Conservation (phyloP, 2,329 filamentous ascomycete species). For the Coniosporium tulheliwenetii region DNA sequence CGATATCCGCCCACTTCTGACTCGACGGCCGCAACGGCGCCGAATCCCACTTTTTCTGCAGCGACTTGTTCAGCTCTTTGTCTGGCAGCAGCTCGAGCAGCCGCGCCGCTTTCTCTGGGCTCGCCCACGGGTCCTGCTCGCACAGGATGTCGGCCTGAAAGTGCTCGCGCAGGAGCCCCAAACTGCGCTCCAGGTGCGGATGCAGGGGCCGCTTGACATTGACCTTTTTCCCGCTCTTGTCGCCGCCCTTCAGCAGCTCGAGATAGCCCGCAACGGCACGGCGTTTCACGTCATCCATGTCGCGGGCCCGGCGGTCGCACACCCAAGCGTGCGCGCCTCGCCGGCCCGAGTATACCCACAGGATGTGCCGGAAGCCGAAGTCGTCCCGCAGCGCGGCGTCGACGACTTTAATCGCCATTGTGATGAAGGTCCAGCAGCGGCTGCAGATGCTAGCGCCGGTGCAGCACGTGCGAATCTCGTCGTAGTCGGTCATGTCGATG, state of each 20-base stretch:
- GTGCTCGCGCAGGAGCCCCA: constrained; percentile 68
- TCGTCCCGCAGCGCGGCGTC: constrained; percentile 79
- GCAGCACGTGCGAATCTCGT: constrained; percentile 91
- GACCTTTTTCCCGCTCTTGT: constrained; percentile 74
- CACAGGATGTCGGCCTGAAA: constrained; percentile 72
- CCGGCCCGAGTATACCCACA: constrained; percentile 97
- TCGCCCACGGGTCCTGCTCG: constrained; percentile 74
- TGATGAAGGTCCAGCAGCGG: constrained; percentile 95
- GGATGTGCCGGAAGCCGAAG: constrained; percentile 90
- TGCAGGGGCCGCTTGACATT: constrained; percentile 76
- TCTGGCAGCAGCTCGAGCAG: constrained; percentile 80
- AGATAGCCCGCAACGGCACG: constrained; percentile 78
- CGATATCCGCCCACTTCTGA: constrained; percentile 90
- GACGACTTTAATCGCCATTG: constrained; percentile 91
- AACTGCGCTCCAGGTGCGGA: constrained; percentile 75
- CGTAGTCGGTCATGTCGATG: constrained; percentile 98
- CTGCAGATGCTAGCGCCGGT: constrained; percentile 82
- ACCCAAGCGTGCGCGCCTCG: constrained; percentile 97
- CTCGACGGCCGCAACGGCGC: constrained; percentile 60
- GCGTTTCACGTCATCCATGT: constrained; percentile 72
- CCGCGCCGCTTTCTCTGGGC: constrained; percentile 53
- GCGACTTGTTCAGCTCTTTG: constrained; percentile 55
- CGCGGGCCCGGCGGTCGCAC: constrained; percentile 74
- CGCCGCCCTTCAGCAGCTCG: constrained; percentile 74
- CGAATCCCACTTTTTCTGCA: constrained; percentile 84